Percentiles rank a stretch among this genome's conserved stretches.
phyloP scores from a whole-genome alignment of 78 protist species.

The Mantamonas sphyraenae region DNA sequence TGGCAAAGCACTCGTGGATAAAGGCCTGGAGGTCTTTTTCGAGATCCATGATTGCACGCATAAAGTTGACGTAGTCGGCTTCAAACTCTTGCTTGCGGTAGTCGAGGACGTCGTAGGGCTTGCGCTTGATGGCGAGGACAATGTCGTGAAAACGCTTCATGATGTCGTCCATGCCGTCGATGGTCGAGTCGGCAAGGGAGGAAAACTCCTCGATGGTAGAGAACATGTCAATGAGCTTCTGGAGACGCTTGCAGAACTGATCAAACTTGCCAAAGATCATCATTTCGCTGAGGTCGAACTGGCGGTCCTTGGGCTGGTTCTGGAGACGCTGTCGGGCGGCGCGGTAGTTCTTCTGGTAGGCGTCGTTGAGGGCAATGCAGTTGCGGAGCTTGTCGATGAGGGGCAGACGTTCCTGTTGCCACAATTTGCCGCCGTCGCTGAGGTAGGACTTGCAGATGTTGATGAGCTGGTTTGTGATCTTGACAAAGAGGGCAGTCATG shows the following conservation, averaged over 20 bases:
- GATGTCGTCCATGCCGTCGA: conserved; percentile 49
- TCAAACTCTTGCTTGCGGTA: conserved; percentile 36
- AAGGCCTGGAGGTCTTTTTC: conserved; percentile 41
- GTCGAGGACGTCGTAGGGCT: conserved; percentile 64
- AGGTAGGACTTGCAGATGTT: conserved; percentile 37
- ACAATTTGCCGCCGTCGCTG: not conserved
- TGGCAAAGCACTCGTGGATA: conserved; percentile 52
- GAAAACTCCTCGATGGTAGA: conserved; percentile 48
- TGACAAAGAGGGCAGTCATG: conserved; percentile 69
- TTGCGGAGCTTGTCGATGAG: conserved; percentile 7
- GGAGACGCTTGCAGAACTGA: conserved; percentile 56
- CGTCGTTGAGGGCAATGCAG: conserved; percentile 18
- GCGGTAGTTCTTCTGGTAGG: conserved; percentile 28
- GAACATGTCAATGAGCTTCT: conserved; percentile 54
- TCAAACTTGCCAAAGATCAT: conserved; percentile 66
- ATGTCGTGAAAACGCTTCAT: conserved; percentile 21
- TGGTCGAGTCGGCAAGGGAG: conserved; percentile 3
- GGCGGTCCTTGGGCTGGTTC: conserved; percentile 33
- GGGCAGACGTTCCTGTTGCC: conserved; percentile 29
- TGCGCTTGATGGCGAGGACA: conserved; percentile 31
- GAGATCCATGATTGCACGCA: conserved; percentile 26
- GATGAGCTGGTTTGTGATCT: conserved; percentile 80
- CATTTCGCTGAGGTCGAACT: conserved; percentile 54
- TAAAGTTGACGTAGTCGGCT: conserved; percentile 56
- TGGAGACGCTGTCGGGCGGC: conserved; percentile 9